Evolutionary conservation across 129 eudicot species (phyloP).

Genomic region (Pseudognaphalium luteoalbum): DNA sequence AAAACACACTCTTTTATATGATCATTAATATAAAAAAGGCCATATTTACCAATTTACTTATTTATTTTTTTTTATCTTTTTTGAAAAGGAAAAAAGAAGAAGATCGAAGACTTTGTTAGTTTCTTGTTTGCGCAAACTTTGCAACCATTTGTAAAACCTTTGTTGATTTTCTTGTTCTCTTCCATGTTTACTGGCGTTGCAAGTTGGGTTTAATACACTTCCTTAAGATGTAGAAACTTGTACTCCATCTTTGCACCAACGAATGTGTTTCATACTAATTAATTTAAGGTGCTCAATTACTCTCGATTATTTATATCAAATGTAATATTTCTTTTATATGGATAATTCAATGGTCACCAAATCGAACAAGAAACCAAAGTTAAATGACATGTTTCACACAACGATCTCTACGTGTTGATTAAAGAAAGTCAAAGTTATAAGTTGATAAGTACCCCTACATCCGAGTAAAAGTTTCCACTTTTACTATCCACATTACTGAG

Average conservation of each 20-base stretch:
- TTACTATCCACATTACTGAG: too few species aligned
- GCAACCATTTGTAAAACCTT: not conserved
- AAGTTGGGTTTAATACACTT: constrained; percentile 11
- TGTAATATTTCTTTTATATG: not conserved
- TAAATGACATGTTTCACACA: constrained; percentile 16
- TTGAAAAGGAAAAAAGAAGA: too few species aligned
- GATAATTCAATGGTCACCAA: not conserved
- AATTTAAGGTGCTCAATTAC: constrained; percentile 11
- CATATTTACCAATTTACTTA: not conserved
- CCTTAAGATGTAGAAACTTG: constrained; percentile 20
- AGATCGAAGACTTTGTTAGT: not conserved
- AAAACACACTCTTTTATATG: not conserved
- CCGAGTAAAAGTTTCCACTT: too few species aligned
- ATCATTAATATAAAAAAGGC: not conserved
- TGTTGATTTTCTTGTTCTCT: not conserved
- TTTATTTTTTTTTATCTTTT: not conserved
- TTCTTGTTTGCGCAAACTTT: not conserved
- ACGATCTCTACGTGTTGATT: not conserved
- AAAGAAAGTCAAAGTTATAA: not conserved
- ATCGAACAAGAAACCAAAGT: not conserved
- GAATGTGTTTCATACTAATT: constrained; percentile 1
- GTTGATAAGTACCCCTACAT: too few species aligned
- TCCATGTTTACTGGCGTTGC: constrained; percentile 23
- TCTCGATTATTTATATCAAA: not conserved
- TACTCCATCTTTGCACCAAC: constrained; percentile 22